Base-by-base conservation (phyloP, 2,329 filamentous ascomycete genomes). In the Aspergillus quadrilineatus region DNA sequence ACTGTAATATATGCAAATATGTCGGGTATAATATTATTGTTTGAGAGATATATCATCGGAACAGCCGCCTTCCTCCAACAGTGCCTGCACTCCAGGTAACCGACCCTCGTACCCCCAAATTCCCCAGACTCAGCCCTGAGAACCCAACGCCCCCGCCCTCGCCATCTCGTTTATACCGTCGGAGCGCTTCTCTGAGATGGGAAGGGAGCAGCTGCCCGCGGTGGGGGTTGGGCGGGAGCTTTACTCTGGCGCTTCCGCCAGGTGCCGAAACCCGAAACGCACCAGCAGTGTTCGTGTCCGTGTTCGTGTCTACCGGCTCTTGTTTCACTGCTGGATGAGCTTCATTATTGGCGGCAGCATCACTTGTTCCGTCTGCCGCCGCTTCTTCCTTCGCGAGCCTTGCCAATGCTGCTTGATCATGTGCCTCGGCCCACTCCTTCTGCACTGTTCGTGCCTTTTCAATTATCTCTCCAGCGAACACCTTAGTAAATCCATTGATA, bases 371-470 rank as follows among this genome's bases (percentile, higher is more conserved):
- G 15, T 68, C 66, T 8, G 64, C 78, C 47, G 80, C 79, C 61
- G 53, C 55, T 50, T 84, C 82, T 52, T 85, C 79, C 0, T 81
- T 80, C 63, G 83, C 80, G 65, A 82, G 82, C 64, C 80, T 76
- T 26, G 77, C 80, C 50, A 80, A 79, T 3, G 81, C 80, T 2
- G 77, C 79, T 65, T 83, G 73, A 58, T 81, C 80, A 55, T 77
- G 76, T 5, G 78, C 80, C 5, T 77, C 75, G 10, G 76, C 77
- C 72, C 74, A 78, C 63, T 79, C 75, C 66, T 77, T 60, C 68
- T 88, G 86, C 4, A 89, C 84, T 8, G 83, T 82, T 55, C 85
- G 76, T 14, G 86, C 85, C 63, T 82, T 80, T 69, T 89, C 86
- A 54, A 88, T 81, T 55, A 89, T 78, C 63, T 86, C 83, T 50